Conservation (phyloP, 2,329 filamentous ascomycete genomes). For the Aspergillus pseudoviridinutans region DNA sequence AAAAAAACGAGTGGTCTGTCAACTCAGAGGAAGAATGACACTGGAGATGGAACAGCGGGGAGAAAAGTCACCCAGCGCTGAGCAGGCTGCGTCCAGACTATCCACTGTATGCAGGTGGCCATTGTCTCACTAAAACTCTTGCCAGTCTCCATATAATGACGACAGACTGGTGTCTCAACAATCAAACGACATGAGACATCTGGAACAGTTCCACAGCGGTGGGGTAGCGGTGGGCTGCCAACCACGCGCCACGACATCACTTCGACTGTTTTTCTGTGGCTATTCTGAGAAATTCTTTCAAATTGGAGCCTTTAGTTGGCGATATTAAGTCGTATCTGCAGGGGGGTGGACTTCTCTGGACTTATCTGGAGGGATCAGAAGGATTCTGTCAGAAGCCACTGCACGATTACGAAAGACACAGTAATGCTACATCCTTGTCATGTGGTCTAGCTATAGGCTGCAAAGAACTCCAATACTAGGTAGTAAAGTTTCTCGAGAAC, state of each 20-base stretch:
- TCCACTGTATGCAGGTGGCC: neutral
- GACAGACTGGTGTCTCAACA: neutral
- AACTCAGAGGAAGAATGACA: neutral
- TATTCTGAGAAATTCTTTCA: neutral
- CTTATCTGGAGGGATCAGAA: neutral
- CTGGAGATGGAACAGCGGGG: neutral
- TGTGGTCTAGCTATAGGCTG: neutral
- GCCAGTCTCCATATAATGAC: neutral
- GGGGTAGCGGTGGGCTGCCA: neutral
- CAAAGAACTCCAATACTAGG: too few relatives aligned
- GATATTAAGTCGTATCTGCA: neutral
- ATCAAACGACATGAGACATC: neutral
- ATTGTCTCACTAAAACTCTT: neutral
- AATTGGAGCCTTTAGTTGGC: neutral
- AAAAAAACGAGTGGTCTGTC: neutral
- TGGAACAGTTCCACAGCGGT: neutral
- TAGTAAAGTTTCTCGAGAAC: neutral
- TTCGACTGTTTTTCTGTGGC: neutral
- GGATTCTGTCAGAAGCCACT: neutral
- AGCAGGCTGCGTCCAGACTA: too few relatives aligned
- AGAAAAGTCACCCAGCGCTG: neutral
- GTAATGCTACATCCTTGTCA: too few relatives aligned
- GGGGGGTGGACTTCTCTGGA: neutral
- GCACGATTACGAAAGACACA: neutral
- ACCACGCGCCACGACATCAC: neutral